Base-by-base conservation (phyloP, 345 rosid species). In the Gossypium anomalum region DNA sequence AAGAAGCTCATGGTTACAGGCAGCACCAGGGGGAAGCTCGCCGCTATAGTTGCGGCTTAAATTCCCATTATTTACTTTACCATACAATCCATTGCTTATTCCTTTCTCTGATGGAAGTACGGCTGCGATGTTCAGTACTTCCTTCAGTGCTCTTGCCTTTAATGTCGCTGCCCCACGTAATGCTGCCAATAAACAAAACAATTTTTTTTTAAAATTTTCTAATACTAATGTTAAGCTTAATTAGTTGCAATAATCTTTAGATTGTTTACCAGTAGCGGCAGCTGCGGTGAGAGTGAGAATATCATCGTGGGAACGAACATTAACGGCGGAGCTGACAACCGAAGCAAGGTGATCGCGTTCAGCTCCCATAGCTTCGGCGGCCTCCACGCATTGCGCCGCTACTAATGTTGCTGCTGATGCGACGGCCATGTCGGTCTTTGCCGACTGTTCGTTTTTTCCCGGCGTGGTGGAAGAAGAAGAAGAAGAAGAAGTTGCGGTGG, bases 301-400 rank as follows among this genome's bases (percentile, higher is more conserved):
- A 67, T 91, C 97, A 73, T 91, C 98, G 16, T 89, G 93, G 9
- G 98, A 92, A 68, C 83, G 90, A 43, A 94, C 98, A 51, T 89
- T 94, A 55, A 94, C 98, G 0, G 98, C 94, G 2, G 98, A 92
- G 89, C 93, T 91, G 47, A 94, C 89, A 11, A 92, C 85, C 2
- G 94, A 89, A 41, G 96, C 88, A 75, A 94, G 87, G 70, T 89
- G 89, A 47, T 89, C 97, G 22, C 94, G 89, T 78, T 92, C 98
- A 22, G 89, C 97, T 51, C 98, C 97, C 96, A 89, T 80, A 53
- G 82, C 84, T 70, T 94, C 98, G 1, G 98, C 98, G 2, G 97
- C 90, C 83, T 94, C 97, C 71, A 92, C 97, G 66, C 97, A 94
- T 85, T 92, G 98, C 3, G 97, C 97, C n/a, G 98, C 98, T 15